Percentiles rank a stretch among this genome's conserved stretches.
Evolutionary conservation across 768 basidiomycete species (phyloP).

Genomic region (Podaxis sp.): DNA sequence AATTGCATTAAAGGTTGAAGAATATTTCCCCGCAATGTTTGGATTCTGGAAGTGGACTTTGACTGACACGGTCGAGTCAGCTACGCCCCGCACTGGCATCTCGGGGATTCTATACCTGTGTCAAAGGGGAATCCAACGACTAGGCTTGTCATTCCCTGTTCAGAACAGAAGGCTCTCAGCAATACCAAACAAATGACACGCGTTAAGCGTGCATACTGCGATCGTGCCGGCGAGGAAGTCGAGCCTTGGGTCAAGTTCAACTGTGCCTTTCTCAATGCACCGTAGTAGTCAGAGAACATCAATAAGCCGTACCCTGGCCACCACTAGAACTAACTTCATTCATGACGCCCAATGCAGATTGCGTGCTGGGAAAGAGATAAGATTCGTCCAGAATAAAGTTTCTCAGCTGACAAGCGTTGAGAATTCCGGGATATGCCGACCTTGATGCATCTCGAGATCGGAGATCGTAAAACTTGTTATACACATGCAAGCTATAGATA

Average conservation of each 20-base stretch:
- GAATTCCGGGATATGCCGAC: conserved; percentile 2
- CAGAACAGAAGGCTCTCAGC: neutral
- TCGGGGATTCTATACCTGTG: conserved; percentile 31
- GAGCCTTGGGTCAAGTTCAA: conserved; percentile 56
- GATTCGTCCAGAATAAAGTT: neutral
- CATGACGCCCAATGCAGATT: neutral
- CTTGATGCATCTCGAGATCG: neutral
- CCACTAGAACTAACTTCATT: neutral
- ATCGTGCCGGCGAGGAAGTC: conserved; percentile 83
- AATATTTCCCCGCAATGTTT: conserved; percentile 53
- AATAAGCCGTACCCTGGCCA: neutral
- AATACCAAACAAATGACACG: neutral
- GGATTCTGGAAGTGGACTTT: conserved; percentile 83
- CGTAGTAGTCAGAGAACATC: neutral
- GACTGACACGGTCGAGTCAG: conserved; percentile 38
- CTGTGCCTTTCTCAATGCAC: conserved; percentile 14
- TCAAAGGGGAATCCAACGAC: conserved; percentile 80
- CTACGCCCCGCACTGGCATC: neutral
- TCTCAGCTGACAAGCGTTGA: too few relatives aligned
- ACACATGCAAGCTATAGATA: too few relatives aligned
- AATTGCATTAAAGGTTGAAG: conserved; percentile 64
- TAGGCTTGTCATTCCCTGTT: conserved; percentile 62
- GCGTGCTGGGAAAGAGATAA: conserved; percentile 1
- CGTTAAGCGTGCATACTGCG: conserved; percentile 33
- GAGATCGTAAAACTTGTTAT: neutral